A percentile compares a stretch with the other conserved stretches of the same genome.
Evolutionary conservation across 805 yeast genomes (phyloP).

Genomic region (Lipomyces yamanashiensis): DNA sequence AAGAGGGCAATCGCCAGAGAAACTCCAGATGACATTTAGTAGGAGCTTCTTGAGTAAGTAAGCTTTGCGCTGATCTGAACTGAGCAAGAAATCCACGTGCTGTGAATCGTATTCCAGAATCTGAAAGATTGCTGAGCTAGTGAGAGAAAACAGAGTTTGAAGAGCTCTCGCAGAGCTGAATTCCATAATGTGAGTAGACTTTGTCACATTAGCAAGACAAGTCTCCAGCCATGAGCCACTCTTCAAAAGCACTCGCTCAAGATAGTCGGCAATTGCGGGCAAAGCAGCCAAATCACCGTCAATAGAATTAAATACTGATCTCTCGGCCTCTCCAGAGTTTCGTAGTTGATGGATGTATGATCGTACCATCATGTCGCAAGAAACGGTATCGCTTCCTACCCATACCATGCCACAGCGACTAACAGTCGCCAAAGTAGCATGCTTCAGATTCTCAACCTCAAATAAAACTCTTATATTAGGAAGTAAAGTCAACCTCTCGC

Average conservation of each 20-base stretch:
- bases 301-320: constrained; percentile 18
- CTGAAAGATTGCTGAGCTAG: constrained; percentile 47
- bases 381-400: constrained; percentile 53
- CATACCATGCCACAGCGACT: constrained; percentile 91
- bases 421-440: constrained; percentile 88
- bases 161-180: constrained; percentile 49
- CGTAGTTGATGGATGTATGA: constrained; percentile 37
- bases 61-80: constrained; percentile 41
- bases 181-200: constrained; percentile 58
- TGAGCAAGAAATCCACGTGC: constrained; percentile 38
- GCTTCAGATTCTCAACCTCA: constrained; percentile 68
- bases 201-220: constrained; percentile 41
- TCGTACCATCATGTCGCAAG: constrained; percentile 37
- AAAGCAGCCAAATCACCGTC: background rate
- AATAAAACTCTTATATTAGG: constrained; percentile 67
- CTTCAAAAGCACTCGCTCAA: constrained; percentile 1
- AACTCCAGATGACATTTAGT: constrained; percentile 61
- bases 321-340: constrained; percentile 38
- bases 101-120: constrained; percentile 39
- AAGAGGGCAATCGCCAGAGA: constrained; percentile 60
- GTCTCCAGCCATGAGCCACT: constrained; percentile 34
- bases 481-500: constrained; percentile 78
- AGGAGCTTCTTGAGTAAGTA: constrained; percentile 39
- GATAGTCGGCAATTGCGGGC: background rate
- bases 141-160: constrained; percentile 49